phyloP scores from a whole-genome alignment of 208 protist genomes.

The Crithidia sp. region DNA sequence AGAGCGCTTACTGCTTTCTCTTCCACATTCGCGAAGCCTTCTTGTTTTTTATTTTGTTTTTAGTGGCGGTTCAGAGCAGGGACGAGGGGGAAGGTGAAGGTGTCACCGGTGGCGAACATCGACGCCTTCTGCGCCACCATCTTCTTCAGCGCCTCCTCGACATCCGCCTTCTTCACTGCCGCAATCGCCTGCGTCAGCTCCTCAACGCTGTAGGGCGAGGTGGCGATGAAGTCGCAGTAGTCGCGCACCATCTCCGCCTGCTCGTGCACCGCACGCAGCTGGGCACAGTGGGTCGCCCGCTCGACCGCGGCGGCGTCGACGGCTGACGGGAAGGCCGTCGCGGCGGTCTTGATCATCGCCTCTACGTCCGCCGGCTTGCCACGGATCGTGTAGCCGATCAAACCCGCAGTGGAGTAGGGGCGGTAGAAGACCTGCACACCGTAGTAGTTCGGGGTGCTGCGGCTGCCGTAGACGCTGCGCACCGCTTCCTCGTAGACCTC shows the following conservation, averaged over 20 bases:
- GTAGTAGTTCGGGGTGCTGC: slow-evolving; percentile 35
- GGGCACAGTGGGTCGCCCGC: slow-evolving; percentile 48
- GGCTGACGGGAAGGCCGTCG: slow-evolving; percentile 42
- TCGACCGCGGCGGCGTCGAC: slow-evolving; percentile 41
- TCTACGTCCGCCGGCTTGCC: slow-evolving; percentile 50
- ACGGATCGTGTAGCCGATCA: slow-evolving; percentile 81
- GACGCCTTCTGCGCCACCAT: slow-evolving; percentile 48
- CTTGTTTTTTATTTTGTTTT: neutral
- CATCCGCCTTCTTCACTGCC: slow-evolving; percentile 56
- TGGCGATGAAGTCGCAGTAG: slow-evolving; percentile 87
- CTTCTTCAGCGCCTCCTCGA: slow-evolving; percentile 54
- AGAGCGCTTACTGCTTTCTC: too few relatives aligned
- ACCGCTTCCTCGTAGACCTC: slow-evolving; percentile 69
- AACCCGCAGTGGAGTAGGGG: slow-evolving; percentile 74
- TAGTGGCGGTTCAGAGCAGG: slow-evolving; percentile 52
- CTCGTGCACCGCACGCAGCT: slow-evolving; percentile 47
- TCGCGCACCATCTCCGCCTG: slow-evolving; percentile 70
- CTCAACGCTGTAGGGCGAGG: slow-evolving; percentile 37
- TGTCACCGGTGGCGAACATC: slow-evolving; percentile 66
- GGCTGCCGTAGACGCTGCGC: slow-evolving; percentile 28
- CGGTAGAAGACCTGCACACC: slow-evolving; percentile 79
- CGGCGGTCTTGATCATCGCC: slow-evolving; percentile 39
- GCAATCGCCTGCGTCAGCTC: slow-evolving; percentile 61
- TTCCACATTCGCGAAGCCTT: too few relatives aligned
- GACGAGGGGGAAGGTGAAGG: slow-evolving; percentile 60